Percentiles rank a stretch among this genome's conserved stretches.
Evolutionary conservation across 2,329 filamentous ascomycete species (phyloP).

Genomic region (Teratosphaeria gauchensis): DNA sequence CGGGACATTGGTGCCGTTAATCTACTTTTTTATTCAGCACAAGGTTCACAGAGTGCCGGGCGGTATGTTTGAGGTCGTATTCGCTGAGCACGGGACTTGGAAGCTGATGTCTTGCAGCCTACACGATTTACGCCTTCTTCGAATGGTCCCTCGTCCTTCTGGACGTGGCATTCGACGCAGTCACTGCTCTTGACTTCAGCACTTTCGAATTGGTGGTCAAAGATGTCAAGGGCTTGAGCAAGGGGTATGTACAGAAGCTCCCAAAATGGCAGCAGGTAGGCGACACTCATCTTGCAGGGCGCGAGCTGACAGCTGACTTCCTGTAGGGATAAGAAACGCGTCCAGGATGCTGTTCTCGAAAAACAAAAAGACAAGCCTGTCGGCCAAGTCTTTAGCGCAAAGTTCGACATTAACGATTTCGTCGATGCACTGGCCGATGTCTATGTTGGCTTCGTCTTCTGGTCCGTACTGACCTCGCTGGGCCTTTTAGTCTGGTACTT

Average conservation of each 20-base stretch:
- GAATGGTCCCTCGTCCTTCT: conserved; percentile 93
- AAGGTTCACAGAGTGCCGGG: conserved; percentile 90
- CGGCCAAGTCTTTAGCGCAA: conserved; percentile 57
- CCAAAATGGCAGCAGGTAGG: conserved; percentile 60
- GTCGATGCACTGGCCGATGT: conserved; percentile 79
- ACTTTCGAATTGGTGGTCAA: conserved; percentile 79
- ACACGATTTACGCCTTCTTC: conserved; percentile 95
- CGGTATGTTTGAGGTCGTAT: conserved; percentile 50
- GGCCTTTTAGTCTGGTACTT: conserved; percentile 95
- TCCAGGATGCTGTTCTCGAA: conserved; percentile 22
- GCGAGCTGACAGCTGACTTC: conserved; percentile 3
- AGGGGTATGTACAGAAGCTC: conserved; percentile 98
- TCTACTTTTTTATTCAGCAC: conserved; percentile 98
- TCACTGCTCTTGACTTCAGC: conserved; percentile 85
- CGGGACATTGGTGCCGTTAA: conserved; percentile 74
- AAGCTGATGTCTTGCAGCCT: conserved; percentile 49
- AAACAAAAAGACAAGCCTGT: conserved; percentile 60
- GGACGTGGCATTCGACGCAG: conserved; percentile 91
- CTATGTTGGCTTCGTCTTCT: conserved; percentile 93
- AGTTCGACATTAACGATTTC: conserved; percentile 64
- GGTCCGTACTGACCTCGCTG: conserved; percentile 85
- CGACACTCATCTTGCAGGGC: conserved; percentile 22
- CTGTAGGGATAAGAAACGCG: conserved; percentile 19
- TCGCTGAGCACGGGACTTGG: not conserved
- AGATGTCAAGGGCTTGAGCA: conserved; percentile 81